Evolutionary conservation across 2,329 filamentous ascomycete genomes (phyloP).

Genomic region (Cercospora sojina): DNA sequence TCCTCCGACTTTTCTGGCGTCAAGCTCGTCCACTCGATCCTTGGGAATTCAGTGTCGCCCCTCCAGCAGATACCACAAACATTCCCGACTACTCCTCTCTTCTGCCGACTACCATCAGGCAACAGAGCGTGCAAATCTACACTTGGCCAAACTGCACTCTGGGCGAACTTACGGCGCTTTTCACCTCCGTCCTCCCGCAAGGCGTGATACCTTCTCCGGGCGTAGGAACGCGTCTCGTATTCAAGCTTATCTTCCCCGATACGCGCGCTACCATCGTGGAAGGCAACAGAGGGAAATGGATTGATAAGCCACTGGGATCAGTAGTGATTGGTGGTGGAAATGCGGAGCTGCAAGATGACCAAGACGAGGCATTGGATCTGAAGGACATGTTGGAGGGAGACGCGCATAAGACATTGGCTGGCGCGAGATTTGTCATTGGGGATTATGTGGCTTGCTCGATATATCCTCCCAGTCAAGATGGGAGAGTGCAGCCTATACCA

Average conservation of each 20-base stretch:
- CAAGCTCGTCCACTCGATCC: conserved; percentile 71
- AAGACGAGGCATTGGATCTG: conserved; percentile 32
- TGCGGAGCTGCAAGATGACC: conserved; percentile 35
- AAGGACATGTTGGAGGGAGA: conserved; percentile 52
- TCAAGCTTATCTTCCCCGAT: conserved; percentile 83
- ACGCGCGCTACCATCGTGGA: conserved; percentile 50
- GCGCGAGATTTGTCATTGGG: conserved; percentile 80
- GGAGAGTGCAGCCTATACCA: conserved; percentile 65
- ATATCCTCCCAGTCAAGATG: conserved; percentile 70
- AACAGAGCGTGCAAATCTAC: conserved; percentile 66
- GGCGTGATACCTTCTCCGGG: conserved; percentile 69
- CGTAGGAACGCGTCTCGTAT: conserved; percentile 80
- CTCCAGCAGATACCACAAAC: conserved; percentile 40
- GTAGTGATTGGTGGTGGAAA: conserved; percentile 64
- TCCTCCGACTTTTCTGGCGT: conserved; percentile 81
- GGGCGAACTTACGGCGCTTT: conserved; percentile 73
- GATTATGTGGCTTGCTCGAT: conserved; percentile 86
- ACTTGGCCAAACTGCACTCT: conserved; percentile 82
- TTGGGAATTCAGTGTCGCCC: conserved; percentile 63
- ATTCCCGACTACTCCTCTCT: conserved; percentile 48
- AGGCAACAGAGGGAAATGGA: conserved; percentile 60
- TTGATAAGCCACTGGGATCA: conserved; percentile 78
- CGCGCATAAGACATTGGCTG: conserved; percentile 69
- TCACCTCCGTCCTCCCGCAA: conserved; percentile 65
- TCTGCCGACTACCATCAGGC: conserved; percentile 54